Evolutionary conservation across 208 protist species (phyloP).

Genomic region (Phytomonas sp.): DNA sequence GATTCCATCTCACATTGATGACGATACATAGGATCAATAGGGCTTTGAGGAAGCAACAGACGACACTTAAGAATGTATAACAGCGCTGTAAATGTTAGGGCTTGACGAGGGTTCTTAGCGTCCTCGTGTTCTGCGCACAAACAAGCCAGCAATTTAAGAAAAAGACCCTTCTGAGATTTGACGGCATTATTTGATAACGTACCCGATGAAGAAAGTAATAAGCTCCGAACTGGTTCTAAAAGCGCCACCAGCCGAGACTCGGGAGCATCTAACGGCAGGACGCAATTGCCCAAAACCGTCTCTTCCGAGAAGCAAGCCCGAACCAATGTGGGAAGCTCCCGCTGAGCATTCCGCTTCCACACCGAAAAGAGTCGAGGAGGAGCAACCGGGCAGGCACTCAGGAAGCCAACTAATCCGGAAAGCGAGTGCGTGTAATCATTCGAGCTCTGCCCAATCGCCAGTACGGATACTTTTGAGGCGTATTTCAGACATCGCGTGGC

Average conservation of each 20-base stretch:
- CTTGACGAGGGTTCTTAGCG: conserved; percentile 21
- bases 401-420: conserved; percentile 35
- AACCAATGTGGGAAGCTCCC: conserved; percentile 48
- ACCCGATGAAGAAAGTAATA: neutral
- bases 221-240: conserved; percentile 3
- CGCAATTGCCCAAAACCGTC: neutral
- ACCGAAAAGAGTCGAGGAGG: conserved; percentile 33
- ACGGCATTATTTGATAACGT: conserved; percentile 4
- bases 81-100: conserved; percentile 27
- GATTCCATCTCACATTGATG: conserved; percentile 35
- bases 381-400: conserved; percentile 37
- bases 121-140: conserved; percentile 13
- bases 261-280: neutral
- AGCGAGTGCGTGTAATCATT: conserved; percentile 29
- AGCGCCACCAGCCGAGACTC: neutral
- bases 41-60: conserved; percentile 65
- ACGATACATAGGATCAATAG: conserved; percentile 79
- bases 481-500: conserved; percentile 47
- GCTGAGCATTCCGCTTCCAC: conserved; percentile 45
- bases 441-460: conserved; percentile 32
- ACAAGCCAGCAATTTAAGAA: conserved; percentile 15
- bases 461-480: conserved; percentile 35
- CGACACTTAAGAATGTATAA: conserved; percentile 67
- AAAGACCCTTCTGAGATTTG: conserved; percentile 21
- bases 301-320: conserved; percentile 34